Conservation (phyloP, 225 moss, liverwort and hornwort genomes). For the Straminergon stramineum region DNA sequence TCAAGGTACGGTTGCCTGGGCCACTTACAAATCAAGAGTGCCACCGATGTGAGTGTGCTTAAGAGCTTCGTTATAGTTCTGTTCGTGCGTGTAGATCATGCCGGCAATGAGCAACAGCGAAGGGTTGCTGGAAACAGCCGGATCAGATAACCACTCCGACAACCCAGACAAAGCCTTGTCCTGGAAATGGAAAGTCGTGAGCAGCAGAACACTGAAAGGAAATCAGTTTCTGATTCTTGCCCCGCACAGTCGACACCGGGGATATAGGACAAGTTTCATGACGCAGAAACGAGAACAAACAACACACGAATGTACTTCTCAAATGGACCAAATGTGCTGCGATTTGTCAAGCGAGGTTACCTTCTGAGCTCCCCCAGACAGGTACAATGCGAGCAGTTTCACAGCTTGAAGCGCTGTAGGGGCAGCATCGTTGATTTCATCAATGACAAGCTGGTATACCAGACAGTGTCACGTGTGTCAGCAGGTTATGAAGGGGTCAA, state of each 20-base stretch:
- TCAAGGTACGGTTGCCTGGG: background rate
- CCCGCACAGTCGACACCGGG: background rate
- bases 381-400: conserved; percentile 76
- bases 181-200: conserved; percentile 29
- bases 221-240: background rate
- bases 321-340: background rate
- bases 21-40: conserved; percentile 91
- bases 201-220: background rate
- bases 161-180: conserved; percentile 63
- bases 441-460: conserved; percentile 64
- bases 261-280: background rate
- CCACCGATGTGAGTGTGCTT: conserved; percentile 76
- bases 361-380: conserved; percentile 72
- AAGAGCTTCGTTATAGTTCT: conserved; percentile 81
- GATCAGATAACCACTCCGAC: conserved; percentile 76
- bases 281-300: background rate
- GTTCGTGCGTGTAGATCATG: conserved; percentile 78
- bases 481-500: background rate
- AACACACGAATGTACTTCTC: background rate
- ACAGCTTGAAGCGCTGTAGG: conserved; percentile 81
- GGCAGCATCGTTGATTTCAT: conserved; percentile 75
- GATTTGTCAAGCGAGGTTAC: conserved; percentile 4
- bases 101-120: conserved; percentile 77
- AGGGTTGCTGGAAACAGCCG: conserved; percentile 77
- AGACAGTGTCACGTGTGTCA: background rate